A percentile compares a stretch with the other conserved stretches of the same genome.
These are phyloP conservation scores for button mushroom (Agaricus bisporus) DNA, from an alignment of 768 basidiomycete species.

Conservation along the genomic window DNA sequence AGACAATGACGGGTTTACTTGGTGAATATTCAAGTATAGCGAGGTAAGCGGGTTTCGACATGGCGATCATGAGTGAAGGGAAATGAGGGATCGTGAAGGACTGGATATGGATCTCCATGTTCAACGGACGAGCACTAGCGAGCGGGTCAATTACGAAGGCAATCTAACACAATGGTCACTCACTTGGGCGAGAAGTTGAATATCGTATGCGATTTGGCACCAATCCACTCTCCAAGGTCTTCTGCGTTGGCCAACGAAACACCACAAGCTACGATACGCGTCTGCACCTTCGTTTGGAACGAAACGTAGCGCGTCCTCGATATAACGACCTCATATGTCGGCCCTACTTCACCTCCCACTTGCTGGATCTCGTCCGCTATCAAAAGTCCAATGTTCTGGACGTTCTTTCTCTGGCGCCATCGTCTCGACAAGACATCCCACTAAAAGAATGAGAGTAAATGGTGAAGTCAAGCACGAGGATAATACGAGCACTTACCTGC, in stretches of 20 bases:
- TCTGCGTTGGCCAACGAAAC: constrained; percentile 94
- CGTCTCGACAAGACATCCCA: constrained; percentile 94
- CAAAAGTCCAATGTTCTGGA: constrained; percentile 85
- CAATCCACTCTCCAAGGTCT: constrained; percentile 97
- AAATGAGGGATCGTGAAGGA: constrained; percentile 96
- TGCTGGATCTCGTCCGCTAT: constrained; percentile 96
- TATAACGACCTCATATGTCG: constrained; percentile 93
- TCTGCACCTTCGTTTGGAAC: constrained; percentile 88
- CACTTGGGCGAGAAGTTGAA: constrained; percentile 97
- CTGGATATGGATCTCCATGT: constrained; percentile 96
- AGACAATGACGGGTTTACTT: constrained; percentile 82
- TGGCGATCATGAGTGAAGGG: constrained; percentile 96
- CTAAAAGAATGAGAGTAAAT: constrained; percentile 27
- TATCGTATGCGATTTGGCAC: constrained; percentile 85
- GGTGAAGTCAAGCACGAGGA: background rate
- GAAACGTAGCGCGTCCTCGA: constrained; percentile 97
- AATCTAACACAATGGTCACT: constrained; percentile 10
- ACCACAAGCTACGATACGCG: constrained; percentile 90
- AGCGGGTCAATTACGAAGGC: background rate
- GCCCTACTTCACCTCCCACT: constrained; percentile 91
- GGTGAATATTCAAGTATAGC: constrained; percentile 85
- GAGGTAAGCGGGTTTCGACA: constrained; percentile 98
- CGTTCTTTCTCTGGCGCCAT: constrained; percentile 97
- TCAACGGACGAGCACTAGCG: constrained; percentile 83
- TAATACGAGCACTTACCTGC: constrained; percentile 48